phyloP scores from a whole-genome alignment of 805 yeast species.

The Pichia kluyveri region DNA sequence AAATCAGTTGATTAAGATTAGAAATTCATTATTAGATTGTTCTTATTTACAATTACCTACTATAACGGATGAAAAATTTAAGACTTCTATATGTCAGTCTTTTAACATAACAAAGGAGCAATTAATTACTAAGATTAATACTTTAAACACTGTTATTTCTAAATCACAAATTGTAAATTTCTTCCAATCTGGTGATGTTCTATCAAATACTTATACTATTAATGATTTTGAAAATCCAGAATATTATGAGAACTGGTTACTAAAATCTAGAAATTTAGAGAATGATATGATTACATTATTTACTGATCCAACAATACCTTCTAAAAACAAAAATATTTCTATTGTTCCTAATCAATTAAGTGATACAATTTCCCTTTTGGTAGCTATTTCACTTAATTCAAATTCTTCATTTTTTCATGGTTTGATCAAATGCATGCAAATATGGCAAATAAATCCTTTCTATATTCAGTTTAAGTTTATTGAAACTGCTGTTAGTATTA shows the following conservation, averaged over 20 bases:
- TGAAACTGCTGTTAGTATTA: slow-evolving; percentile 3
- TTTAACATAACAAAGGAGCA: slow-evolving; percentile 5
- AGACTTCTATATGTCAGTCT: slow-evolving; percentile 4
- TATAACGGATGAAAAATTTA: slow-evolving; percentile 9
- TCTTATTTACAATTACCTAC: slow-evolving; percentile 11
- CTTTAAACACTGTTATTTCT: slow-evolving; percentile 1
- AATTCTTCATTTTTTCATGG: slow-evolving; percentile 17
- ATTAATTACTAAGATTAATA: slow-evolving; percentile 2
- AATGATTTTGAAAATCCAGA: slow-evolving; percentile 11
- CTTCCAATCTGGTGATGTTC: slow-evolving; percentile 1
- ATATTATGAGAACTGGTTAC: slow-evolving; percentile 12
- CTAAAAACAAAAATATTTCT: neutral
- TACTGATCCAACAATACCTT: neutral
- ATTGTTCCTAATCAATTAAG: slow-evolving; percentile 8
- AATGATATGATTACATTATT: slow-evolving; percentile 3
- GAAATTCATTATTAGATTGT: slow-evolving; percentile 6
- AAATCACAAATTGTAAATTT: slow-evolving; percentile 4
- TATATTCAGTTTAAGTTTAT: slow-evolving; percentile 12
- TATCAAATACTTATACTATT: slow-evolving; percentile 3
- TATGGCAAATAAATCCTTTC: slow-evolving; percentile 28
- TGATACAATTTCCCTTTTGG: slow-evolving; percentile 6
- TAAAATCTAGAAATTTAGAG: slow-evolving; percentile 8
- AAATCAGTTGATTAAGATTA: slow-evolving; percentile 1
- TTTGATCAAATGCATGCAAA: slow-evolving; percentile 20
- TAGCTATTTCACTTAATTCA: slow-evolving; percentile 13